These are phyloP conservation scores for Phytophthora multivora DNA, from an alignment of 352 stramenopile genomes.

Conservation along the genomic window DNA sequence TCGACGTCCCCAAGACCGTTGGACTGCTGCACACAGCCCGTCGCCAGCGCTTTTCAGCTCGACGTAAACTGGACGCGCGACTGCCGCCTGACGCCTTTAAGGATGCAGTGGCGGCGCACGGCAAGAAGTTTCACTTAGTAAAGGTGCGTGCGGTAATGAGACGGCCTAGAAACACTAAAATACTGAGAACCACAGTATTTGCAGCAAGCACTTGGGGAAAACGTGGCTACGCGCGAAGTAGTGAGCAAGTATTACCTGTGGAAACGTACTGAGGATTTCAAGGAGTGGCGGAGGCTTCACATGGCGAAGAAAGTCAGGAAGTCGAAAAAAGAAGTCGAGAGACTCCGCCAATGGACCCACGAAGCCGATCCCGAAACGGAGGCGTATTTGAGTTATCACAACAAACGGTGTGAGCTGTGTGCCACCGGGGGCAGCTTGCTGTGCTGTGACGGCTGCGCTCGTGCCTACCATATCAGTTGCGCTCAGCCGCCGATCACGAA, in stretches of 20 bases:
- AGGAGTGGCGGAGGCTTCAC: conserved; percentile 47
- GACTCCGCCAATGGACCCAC: conserved; percentile 46
- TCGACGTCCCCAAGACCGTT: conserved; percentile 46
- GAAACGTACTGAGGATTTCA: conserved; percentile 64
- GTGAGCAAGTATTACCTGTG: conserved; percentile 72
- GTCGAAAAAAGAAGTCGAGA: conserved; percentile 58
- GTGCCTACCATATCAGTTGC: conserved; percentile 75
- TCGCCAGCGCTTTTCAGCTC: conserved; percentile 26
- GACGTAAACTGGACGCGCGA: conserved; percentile 27
- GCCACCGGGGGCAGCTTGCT: conserved; percentile 66
- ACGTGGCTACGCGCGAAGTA: conserved; percentile 49
- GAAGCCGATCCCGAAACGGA: conserved; percentile 36
- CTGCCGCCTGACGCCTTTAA: conserved; percentile 52
- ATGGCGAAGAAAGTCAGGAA: conserved; percentile 53
- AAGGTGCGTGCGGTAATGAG: conserved; percentile 34
- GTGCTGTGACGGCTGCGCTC: conserved; percentile 72
- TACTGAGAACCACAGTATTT: conserved; percentile 5
- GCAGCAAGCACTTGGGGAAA: conserved; percentile 50
- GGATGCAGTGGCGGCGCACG: conserved; percentile 42
- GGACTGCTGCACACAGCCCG: conserved; percentile 44
- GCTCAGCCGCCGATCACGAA: conserved; percentile 67
- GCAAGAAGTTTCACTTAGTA: conserved; percentile 69
- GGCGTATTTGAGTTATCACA: conserved; percentile 53
- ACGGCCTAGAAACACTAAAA: neutral
- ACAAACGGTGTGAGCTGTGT: conserved; percentile 69